Percentiles rank a stretch among this genome's conserved stretches.
These are phyloP conservation scores for Rosa multiflora DNA, from an alignment of 306 rosid species.

Conservation along the genomic window DNA sequence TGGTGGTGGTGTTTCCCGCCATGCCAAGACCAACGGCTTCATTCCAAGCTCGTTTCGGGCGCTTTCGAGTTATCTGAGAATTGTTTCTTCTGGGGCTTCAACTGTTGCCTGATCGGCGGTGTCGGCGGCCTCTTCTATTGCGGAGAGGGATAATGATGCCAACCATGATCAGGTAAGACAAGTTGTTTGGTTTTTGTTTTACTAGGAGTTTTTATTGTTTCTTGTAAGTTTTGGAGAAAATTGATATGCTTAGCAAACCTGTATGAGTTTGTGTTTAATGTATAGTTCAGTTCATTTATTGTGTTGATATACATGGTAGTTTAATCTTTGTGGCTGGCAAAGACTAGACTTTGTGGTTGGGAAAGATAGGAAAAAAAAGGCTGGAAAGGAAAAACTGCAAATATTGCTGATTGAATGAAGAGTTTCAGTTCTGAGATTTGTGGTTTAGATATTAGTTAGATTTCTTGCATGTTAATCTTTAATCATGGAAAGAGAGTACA, in stretches of 20 bases:
- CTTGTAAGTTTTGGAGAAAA: not conserved
- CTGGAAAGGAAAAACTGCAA: not conserved
- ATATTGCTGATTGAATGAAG: slow-evolving; percentile 6
- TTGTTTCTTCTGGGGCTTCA: slow-evolving; percentile 93
- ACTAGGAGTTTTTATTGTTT: not conserved
- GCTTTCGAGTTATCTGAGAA: slow-evolving; percentile 75
- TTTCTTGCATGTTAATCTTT: slow-evolving; percentile 15
- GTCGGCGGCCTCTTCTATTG: slow-evolving; percentile 86
- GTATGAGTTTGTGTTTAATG: slow-evolving; percentile 7
- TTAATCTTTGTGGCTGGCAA: not conserved
- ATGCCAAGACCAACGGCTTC: slow-evolving; percentile 59
- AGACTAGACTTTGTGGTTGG: not conserved
- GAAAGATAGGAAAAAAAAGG: not conserved
- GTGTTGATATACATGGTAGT: slow-evolving; percentile 15
- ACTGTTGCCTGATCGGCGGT: slow-evolving; percentile 94
- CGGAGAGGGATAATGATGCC: slow-evolving; percentile 72
- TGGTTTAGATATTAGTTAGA: slow-evolving; percentile 9
- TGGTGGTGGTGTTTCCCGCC: slow-evolving; percentile 51
- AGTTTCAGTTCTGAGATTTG: not conserved
- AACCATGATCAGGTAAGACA: slow-evolving; percentile 74
- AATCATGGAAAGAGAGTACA: not conserved
- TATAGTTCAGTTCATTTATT: slow-evolving; percentile 24
- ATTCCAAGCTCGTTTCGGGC: slow-evolving; percentile 85
- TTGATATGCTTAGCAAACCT: slow-evolving; percentile 12
- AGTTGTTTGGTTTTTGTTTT: not conserved